Evolutionary conservation across 2,329 filamentous ascomycete genomes (phyloP), one percentile per base, ranked within the genome.

Genomic region (Hypoxylon sp.): DNA sequence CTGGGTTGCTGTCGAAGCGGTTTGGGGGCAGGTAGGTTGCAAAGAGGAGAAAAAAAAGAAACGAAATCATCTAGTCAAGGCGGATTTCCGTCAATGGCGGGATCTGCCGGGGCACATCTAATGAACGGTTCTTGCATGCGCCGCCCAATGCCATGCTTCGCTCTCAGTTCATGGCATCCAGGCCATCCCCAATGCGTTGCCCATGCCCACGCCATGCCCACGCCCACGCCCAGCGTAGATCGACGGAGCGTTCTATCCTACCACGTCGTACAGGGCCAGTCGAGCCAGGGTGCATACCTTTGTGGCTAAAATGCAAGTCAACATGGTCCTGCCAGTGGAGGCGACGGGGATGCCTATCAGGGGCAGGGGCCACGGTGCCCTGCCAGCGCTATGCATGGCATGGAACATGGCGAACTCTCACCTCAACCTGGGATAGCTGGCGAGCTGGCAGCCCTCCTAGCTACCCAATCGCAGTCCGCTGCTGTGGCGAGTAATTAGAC

Each of bases 271-370:
- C 60, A 55, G 58, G 55, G 48, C 42, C 53, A 37, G 48, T 47
- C 26, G 51, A 48, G 38, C 21, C 43, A 33, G 33, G 42, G 48
- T 58, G 53, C 42, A 49, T 50, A 51, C 53, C 23, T 57, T n/a
- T 65, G 60, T 65, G 60, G 63, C 60, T 65, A 65, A 65, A 65
- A 63, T 65, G 58, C 58, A 57, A 57, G 60, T 65, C 63, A 63
- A 49, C 50, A 56, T 41, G 46, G 57, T 54, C 52, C 48, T 41
- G 38, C 21, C 35, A 48, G 56, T 62, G 52, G 60, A 62, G 55
- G 45, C 17, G 46, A 49, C 18, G 38, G 55, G 52, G 51, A 35
- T 57, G 40, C 26, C 23, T 41, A 29, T 55, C 51, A 62, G 59
- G 62, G 62, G 62, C 49, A 54, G 29, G n/a, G 52, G 29, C 62